Percentiles rank a stretch among this genome's conserved stretches.
Conservation (phyloP, 202 grass and related monocot genomes). For the Schoenoplectus tabernaemontani region DNA sequence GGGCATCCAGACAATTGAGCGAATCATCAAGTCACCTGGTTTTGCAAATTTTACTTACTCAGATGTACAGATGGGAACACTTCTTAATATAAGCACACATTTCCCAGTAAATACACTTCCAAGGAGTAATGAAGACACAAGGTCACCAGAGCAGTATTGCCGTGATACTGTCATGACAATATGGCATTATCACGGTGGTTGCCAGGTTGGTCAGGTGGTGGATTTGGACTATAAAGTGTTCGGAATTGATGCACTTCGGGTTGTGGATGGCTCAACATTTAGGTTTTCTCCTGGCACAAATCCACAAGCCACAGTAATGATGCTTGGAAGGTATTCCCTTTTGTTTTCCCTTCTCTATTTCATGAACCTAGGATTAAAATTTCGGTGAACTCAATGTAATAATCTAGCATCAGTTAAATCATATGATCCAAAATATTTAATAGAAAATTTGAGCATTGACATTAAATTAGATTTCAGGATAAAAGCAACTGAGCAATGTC, state of each 20-base stretch:
- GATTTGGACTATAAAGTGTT: slow-evolving; percentile 59
- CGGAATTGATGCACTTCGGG: slow-evolving; percentile 36
- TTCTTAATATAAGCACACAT: slow-evolving; percentile 34
- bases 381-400: neutral
- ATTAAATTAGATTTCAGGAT: neutral
- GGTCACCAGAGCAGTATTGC: slow-evolving; percentile 69
- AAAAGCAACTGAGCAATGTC: no score
- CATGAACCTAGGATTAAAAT: neutral
- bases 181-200: slow-evolving; percentile 75
- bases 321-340: slow-evolving; percentile 58
- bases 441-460: neutral
- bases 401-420: neutral
- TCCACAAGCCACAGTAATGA: slow-evolving; percentile 89
- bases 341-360: neutral
- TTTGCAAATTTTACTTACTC: slow-evolving; percentile 64
- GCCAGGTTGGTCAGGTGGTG: slow-evolving; percentile 58
- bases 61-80: slow-evolving; percentile 40
- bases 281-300: slow-evolving; percentile 69
- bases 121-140: slow-evolving; percentile 45
- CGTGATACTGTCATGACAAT: slow-evolving; percentile 80
- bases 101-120: slow-evolving; percentile 79
- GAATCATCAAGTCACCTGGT: slow-evolving; percentile 43
- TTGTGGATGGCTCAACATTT: slow-evolving; percentile 73
- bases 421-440: neutral
- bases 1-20: slow-evolving; percentile 59